Percentiles rank a stretch among this genome's conserved stretches.
phyloP scores from a whole-genome alignment of 495 filamentous ascomycete genomes.

The Melanomma pulvis-pyrius region DNA sequence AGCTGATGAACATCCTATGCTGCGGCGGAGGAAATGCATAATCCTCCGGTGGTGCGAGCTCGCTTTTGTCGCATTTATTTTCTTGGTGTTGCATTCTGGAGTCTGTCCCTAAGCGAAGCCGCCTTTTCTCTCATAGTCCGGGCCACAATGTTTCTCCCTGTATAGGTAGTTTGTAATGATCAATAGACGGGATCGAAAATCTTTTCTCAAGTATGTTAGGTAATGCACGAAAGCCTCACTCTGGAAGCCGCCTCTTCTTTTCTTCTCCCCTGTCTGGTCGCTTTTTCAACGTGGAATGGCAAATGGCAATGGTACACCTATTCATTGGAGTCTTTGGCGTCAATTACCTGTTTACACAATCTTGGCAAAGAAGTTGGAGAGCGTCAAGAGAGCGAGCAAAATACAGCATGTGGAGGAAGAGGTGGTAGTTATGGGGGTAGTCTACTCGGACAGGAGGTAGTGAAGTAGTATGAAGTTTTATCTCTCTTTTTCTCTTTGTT shows the following conservation, averaged over 20 bases:
- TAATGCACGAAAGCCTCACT: background rate
- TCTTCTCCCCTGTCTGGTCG: background rate
- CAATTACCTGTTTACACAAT: background rate
- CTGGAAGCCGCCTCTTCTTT: background rate
- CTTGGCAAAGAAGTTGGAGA: too few species aligned
- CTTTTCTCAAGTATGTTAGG: slow-evolving; percentile 1
- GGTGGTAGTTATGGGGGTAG: too few species aligned
- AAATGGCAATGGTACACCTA: background rate
- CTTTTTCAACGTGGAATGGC: background rate
- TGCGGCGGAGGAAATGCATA: slow-evolving; percentile 32
- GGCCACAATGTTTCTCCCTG: slow-evolving; percentile 6
- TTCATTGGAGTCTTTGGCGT: background rate
- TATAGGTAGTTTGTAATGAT: slow-evolving; percentile 36
- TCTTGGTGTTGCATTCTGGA: slow-evolving; percentile 16
- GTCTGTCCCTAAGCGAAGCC: slow-evolving; percentile 18
- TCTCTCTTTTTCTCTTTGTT: too few species aligned
- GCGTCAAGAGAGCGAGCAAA: too few species aligned
- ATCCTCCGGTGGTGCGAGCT: background rate
- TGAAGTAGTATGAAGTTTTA: too few species aligned
- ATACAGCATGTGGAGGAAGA: too few species aligned
- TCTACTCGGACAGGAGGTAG: too few species aligned
- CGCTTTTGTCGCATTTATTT: slow-evolving; percentile 3
- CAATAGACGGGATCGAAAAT: slow-evolving; percentile 29
- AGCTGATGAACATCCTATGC: slow-evolving; percentile 37
- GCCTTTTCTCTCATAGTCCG: background rate